Conservation (phyloP, 1,284 basidiomycete species). For the Moesziomyces parantarcticus region DNA sequence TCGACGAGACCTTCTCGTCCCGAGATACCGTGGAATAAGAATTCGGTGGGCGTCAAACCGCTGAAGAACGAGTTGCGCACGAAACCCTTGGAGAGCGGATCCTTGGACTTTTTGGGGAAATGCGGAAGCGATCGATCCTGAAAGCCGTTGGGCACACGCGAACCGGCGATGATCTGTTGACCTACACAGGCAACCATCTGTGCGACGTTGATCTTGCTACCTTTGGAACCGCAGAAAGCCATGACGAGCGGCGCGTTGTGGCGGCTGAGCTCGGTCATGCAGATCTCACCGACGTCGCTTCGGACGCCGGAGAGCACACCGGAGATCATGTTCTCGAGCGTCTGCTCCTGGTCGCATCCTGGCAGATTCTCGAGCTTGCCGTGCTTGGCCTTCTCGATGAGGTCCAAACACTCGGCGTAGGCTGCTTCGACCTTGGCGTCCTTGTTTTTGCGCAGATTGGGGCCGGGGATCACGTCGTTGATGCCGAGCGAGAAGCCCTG, state of each 20-base stretch:
- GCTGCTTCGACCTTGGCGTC: constrained; percentile 87
- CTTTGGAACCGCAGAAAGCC: constrained; percentile 98
- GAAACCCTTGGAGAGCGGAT: constrained; percentile 97
- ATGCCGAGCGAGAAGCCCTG: constrained; percentile 98
- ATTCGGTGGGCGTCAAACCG: constrained; percentile 94
- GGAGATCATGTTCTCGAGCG: constrained; percentile 93
- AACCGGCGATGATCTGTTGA: constrained; percentile 97
- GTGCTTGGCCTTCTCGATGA: constrained; percentile 89
- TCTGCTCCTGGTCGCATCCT: constrained; percentile 96
- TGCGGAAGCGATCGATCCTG: constrained; percentile 98
- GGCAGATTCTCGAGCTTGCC: constrained; percentile 95
- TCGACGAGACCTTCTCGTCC: constrained; percentile 98
- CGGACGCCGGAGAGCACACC: constrained; percentile 92
- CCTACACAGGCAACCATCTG: constrained; percentile 99
- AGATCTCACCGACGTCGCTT: constrained; percentile 94
- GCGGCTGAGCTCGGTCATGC: constrained; percentile 95
- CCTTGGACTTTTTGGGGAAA: constrained; percentile 96
- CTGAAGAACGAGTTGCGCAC: constrained; percentile 95
- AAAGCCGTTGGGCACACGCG: constrained; percentile 98
- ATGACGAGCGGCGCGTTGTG: constrained; percentile 98
- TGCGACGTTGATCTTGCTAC: constrained; percentile 98
- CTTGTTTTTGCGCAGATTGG: constrained; percentile 81
- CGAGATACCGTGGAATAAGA: constrained; percentile 98
- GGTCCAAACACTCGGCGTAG: constrained; percentile 85
- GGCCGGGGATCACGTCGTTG: constrained; percentile 97